Base-by-base conservation (phyloP, 495 filamentous ascomycete species). In the Neurospora sp. region DNA sequence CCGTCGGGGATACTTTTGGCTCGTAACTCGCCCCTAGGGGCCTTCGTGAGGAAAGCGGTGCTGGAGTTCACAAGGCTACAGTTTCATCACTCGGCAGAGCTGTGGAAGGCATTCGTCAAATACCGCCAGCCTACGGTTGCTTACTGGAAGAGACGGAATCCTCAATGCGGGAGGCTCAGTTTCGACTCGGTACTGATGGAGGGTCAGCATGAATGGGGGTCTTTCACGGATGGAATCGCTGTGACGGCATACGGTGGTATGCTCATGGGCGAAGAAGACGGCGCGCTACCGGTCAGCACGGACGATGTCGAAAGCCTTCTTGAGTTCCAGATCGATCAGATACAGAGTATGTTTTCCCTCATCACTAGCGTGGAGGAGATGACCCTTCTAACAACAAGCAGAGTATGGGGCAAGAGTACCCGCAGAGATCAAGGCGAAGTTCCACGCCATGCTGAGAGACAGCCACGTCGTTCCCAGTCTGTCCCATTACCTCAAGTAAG, bases 231-330 rank as follows among this genome's bases (percentile, higher is more conserved):
- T 16, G 79, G 78, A 16, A 77, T 87, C 5, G 86, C 86, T n/a
- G 78, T 85, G 40, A 85, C 90, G 14, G 86, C 90, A 0, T 95
- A 96, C 77, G 84, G 83, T 4, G 87, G 88, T 40, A 80, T 78
- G 73, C 82, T 92, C 39, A 82, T 86, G 35, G 82, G 85, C 31
- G 84, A 87, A 60, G 77, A 80, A 8, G 83, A 84, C 11, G 72
- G 73, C 14, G 77, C 79, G 7, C 66, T 82, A 39, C 80, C 82
- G 5, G 84, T 93, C 69, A 96, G 93, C 77, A 89, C 89, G 0
- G 92, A 97, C 74, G 95, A 97, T 78, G 86, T 97, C 11, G 93
- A 97, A 79, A 89, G 89, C 23, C 82, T 97, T 49, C 77, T 97
- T 31, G 94, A 97, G 74, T 96, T 94, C 75, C 95, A 98, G 81